These are phyloP conservation scores for Rhamnella rubrinervis DNA, from an alignment of 331 rosid species.

Conservation along the genomic window DNA sequence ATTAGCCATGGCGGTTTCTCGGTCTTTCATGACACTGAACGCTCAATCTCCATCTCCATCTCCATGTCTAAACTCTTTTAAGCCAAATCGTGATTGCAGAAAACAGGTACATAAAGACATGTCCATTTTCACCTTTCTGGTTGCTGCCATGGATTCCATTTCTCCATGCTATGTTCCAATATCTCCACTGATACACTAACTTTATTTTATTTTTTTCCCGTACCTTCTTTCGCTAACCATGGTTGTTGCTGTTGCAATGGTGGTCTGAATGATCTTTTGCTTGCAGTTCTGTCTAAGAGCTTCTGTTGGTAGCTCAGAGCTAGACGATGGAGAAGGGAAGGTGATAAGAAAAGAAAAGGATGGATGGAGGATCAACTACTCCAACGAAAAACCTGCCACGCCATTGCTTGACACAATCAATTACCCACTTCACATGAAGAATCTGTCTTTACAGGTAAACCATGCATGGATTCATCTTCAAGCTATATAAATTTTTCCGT, in stretches of 20 bases:
- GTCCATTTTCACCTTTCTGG: conserved; percentile 1
- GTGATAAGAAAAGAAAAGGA: conserved; percentile 42
- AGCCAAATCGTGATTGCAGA: conserved; percentile 31
- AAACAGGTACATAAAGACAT: conserved; percentile 46
- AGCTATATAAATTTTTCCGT: neutral
- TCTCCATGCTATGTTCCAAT: neutral
- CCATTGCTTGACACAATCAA: conserved; percentile 85
- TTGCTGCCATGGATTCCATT: conserved; percentile 1
- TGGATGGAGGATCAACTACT: conserved; percentile 57
- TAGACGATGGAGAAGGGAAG: conserved; percentile 35
- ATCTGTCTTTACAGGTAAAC: conserved; percentile 56
- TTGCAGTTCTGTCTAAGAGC: conserved; percentile 52
- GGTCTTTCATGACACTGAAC: conserved; percentile 38
- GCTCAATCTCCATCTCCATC: conserved; percentile 29
- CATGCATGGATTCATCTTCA: neutral
- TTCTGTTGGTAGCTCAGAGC: conserved; percentile 32
- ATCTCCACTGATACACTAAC: neutral
- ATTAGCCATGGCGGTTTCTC: conserved; percentile 54
- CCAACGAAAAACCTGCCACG: conserved; percentile 58
- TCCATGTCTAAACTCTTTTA: conserved; percentile 30
- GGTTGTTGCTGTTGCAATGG: conserved; percentile 11
- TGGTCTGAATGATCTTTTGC: conserved; percentile 4
- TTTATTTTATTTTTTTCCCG: too few relatives aligned
- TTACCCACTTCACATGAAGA: conserved; percentile 82
- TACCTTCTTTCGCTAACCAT: neutral